Conservation (phyloP, 371 early-diverging fungal genomes). For the Mycotypha africana region DNA sequence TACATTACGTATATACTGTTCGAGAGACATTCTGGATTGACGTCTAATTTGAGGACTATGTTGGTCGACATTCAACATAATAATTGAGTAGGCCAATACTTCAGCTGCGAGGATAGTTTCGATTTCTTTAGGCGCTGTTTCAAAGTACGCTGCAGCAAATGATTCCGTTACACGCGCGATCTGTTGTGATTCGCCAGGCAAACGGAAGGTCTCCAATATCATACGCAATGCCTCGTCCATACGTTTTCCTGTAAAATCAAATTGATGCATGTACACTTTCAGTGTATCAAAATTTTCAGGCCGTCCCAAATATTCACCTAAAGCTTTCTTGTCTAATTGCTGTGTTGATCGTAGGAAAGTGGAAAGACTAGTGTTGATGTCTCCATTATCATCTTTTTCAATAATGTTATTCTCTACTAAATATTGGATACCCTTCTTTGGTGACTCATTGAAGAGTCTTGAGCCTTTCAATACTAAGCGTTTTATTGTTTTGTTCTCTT, state of each 20-base stretch:
- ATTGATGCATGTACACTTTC: constrained; percentile 74
- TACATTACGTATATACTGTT: constrained; percentile 80
- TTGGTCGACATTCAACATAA: constrained; percentile 94
- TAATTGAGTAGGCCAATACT: constrained; percentile 81
- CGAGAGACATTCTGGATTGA: constrained; percentile 76
- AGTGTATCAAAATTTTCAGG: constrained; percentile 75
- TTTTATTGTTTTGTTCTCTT: constrained; percentile 51
- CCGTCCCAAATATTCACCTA: constrained; percentile 89
- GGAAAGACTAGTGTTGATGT: constrained; percentile 59
- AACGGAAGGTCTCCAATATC: constrained; percentile 80
- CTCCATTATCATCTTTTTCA: constrained; percentile 34
- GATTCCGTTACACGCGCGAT: constrained; percentile 88
- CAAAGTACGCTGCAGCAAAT: constrained; percentile 78
- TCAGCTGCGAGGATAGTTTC: constrained; percentile 71
- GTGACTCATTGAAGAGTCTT: constrained; percentile 75
- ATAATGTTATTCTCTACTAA: constrained; percentile 51
- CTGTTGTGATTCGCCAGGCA: constrained; percentile 94
- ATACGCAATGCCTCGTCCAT: constrained; percentile 85
- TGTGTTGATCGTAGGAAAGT: constrained; percentile 69
- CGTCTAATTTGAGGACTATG: constrained; percentile 81
- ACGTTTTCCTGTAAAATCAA: constrained; percentile 78
- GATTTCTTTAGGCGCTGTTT: constrained; percentile 57
- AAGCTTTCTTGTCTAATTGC: constrained; percentile 66
- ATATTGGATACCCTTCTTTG: constrained; percentile 80
- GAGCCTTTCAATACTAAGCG: constrained; percentile 74